Evolutionary conservation across 306 rosid genomes (phyloP).

Genomic region (Rubus idaeus): DNA sequence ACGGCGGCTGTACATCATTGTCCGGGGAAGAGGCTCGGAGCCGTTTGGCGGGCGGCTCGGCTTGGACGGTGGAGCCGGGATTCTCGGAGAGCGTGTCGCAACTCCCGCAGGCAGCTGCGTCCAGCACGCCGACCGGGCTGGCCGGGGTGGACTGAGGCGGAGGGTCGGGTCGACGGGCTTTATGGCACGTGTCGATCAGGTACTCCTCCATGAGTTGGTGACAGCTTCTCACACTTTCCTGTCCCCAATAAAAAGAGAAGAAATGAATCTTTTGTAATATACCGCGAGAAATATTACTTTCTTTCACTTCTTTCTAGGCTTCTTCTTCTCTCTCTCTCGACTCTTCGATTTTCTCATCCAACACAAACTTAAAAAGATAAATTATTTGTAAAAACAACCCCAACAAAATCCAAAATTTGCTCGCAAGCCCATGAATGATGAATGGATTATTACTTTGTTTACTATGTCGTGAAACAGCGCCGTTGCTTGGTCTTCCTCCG

Average conservation of each 20-base stretch:
- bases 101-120: constrained; percentile 55
- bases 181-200: constrained; percentile 55
- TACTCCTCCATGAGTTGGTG: constrained; percentile 76
- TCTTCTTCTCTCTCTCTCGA: not conserved
- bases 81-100: constrained; percentile 54
- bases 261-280: not conserved
- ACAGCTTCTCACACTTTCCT: constrained; percentile 84
- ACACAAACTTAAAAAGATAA: not conserved
- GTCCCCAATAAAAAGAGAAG: constrained; percentile 32
- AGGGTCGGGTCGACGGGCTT: constrained; percentile 26
- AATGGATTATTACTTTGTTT: constrained; percentile 37
- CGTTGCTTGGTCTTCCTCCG: not conserved
- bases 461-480: constrained; percentile 33
- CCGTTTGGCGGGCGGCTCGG: constrained; percentile 47
- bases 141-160: constrained; percentile 34
- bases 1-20: constrained; percentile 34
- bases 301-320: constrained; percentile 38
- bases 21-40: constrained; percentile 38
- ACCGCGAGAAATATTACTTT: not conserved
- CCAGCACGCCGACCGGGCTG: constrained; percentile 73
- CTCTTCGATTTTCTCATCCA: constrained; percentile 19
- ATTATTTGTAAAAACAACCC: not conserved
- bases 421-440: constrained; percentile 1
- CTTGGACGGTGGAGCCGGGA: constrained; percentile 24
- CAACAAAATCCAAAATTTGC: not conserved